Conservation (phyloP, 1,284 basidiomycete genomes). For the Trametes polyzona region DNA sequence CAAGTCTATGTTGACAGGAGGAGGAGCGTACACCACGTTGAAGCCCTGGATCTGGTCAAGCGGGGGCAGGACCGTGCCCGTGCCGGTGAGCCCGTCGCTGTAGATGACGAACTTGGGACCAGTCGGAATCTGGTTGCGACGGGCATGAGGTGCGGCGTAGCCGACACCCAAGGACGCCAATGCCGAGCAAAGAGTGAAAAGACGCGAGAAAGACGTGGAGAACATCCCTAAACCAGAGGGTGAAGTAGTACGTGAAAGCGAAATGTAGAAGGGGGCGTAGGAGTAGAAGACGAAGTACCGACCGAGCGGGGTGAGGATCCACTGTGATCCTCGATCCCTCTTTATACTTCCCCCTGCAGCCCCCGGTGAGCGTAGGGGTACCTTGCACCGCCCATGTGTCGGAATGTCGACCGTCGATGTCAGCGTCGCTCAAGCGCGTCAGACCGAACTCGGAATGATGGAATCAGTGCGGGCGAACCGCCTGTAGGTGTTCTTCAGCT, state of each 20-base stretch:
- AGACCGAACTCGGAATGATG: too few relatives aligned
- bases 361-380: too few relatives aligned
- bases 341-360: neutral
- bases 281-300: constrained; percentile 8
- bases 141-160: neutral
- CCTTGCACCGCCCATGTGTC: too few relatives aligned
- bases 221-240: constrained; percentile 15
- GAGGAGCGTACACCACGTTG: constrained; percentile 18
- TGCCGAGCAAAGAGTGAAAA: constrained; percentile 11
- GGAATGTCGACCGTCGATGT: too few relatives aligned
- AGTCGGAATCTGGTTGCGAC: neutral
- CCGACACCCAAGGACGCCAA: constrained; percentile 7
- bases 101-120: constrained; percentile 6
- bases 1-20: neutral
- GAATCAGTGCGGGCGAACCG: too few relatives aligned
- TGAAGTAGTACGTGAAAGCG: neutral
- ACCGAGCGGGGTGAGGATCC: neutral
- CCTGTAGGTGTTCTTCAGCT: too few relatives aligned
- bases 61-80: constrained; percentile 8
- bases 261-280: neutral
- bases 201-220: constrained; percentile 10
- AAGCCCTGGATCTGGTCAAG: constrained; percentile 20
- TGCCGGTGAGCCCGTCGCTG: neutral
- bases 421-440: too few relatives aligned
- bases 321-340: neutral